A percentile compares a stretch with the other conserved stretches of the same genome.
phyloP scores from a whole-genome alignment of 2,329 filamentous ascomycete species.

The Sclerotinia spermophila region DNA sequence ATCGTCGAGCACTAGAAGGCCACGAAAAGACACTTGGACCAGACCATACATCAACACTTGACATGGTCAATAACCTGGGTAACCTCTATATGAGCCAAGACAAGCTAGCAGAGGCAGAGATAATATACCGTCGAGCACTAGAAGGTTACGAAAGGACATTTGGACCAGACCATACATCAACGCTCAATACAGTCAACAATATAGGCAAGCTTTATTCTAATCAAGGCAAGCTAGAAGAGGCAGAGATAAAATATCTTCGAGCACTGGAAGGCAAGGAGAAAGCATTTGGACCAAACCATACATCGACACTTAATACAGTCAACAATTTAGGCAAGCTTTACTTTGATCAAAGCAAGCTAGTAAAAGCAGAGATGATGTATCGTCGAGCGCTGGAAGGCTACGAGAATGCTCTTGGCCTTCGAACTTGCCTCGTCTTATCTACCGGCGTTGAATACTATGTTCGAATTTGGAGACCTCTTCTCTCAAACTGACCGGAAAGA shows the following conservation, averaged over 20 bases:
- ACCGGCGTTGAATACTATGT: constrained; percentile 33
- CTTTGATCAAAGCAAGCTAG: constrained; percentile 5
- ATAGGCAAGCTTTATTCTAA: too few relatives aligned
- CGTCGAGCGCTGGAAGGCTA: constrained; percentile 12
- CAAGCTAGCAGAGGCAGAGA: constrained; percentile 22
- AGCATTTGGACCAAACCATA: constrained; percentile 13
- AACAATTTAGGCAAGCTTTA: constrained; percentile 18
- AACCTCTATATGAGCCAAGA: constrained; percentile 8
- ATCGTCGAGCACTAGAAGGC: constrained; percentile 16
- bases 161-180: constrained; percentile 11
- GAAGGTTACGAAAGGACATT: too few relatives aligned
- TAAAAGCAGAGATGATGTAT: constrained; percentile 23
- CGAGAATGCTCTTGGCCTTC: constrained; percentile 18
- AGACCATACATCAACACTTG: constrained; percentile 18
- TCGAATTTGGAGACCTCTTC: constrained; percentile 31
- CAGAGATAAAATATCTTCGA: neutral
- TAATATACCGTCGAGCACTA: constrained; percentile 16
- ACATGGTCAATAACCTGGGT: constrained; percentile 18
- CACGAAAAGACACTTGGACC: constrained; percentile 14
- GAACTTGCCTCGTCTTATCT: constrained; percentile 31
- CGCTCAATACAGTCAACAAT: too few relatives aligned
- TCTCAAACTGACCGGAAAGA: constrained; percentile 21
- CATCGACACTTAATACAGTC: constrained; percentile 6
- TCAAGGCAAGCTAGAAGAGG: too few relatives aligned
- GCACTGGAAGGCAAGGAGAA: constrained; percentile 16